Conservation (phyloP, 2,329 filamentous ascomycete species). For the Colletotrichum cordylinicola region DNA sequence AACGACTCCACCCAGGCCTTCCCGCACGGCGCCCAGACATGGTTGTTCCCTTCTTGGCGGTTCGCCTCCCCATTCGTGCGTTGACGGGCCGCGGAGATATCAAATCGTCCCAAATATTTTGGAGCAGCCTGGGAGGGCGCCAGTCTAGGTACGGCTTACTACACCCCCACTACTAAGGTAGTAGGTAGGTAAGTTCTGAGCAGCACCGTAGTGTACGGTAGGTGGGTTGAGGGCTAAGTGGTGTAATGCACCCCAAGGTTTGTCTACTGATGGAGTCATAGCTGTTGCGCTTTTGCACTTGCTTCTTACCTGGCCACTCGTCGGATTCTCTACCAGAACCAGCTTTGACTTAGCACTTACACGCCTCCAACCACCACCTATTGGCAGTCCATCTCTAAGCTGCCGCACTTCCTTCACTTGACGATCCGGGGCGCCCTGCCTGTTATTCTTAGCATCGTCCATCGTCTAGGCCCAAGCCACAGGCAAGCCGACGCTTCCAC, state of each 20-base stretch:
- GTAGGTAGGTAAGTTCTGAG: background rate
- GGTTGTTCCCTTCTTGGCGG: constrained; percentile 3
- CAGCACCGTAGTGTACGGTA: background rate
- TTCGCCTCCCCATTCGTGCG: constrained; percentile 6
- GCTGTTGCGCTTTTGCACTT: background rate
- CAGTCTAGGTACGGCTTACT: background rate
- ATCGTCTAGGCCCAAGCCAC: background rate
- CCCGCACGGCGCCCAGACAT: background rate
- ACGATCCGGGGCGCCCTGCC: background rate
- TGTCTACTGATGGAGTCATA: background rate
- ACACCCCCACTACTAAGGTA: background rate
- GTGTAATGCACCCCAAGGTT: background rate
- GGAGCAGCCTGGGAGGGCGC: background rate
- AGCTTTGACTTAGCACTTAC: background rate
- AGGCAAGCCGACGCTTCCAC: background rate
- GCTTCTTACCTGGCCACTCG: background rate
- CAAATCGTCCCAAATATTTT: background rate
- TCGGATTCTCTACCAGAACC: background rate
- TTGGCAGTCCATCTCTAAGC: background rate
- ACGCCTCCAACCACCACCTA: background rate
- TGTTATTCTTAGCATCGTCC: background rate
- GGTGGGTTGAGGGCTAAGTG: background rate
- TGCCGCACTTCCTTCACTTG: background rate
- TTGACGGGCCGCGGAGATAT: constrained; percentile 16
- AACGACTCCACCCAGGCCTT: background rate